These are phyloP conservation scores for Monosporascus sp. DNA, from an alignment of 2,329 filamentous ascomycete species.

Conservation along the genomic window DNA sequence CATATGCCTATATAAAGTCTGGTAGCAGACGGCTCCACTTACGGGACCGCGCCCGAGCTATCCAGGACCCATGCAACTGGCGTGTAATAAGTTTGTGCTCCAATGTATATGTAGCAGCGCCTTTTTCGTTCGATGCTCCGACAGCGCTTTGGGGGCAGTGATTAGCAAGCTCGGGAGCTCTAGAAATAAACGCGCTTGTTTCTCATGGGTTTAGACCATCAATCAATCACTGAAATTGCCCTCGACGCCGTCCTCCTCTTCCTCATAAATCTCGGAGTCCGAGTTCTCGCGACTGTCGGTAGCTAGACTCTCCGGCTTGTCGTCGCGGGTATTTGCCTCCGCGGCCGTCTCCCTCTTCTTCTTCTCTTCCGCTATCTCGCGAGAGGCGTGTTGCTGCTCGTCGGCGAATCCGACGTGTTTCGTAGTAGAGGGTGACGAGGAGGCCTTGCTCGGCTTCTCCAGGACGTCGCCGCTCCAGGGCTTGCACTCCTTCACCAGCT, in stretches of 20 bases:
- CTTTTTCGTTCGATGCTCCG: too few relatives aligned
- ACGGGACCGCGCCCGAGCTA: too few relatives aligned
- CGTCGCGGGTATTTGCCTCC: slow-evolving; percentile 8
- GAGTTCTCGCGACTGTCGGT: slow-evolving; percentile 16
- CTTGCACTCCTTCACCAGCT: slow-evolving; percentile 75
- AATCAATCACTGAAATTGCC: slow-evolving; percentile 22
- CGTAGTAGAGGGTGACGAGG: slow-evolving; percentile 22
- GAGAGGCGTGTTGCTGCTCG: slow-evolving; percentile 30
- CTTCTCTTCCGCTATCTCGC: slow-evolving; percentile 16
- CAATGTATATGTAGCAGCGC: too few relatives aligned
- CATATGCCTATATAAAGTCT: too few relatives aligned
- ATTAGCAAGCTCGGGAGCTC: too few relatives aligned
- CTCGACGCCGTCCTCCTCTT: slow-evolving; percentile 26
- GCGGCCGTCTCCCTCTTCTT: slow-evolving; percentile 17
- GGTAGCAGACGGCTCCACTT: too few relatives aligned
- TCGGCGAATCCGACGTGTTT: slow-evolving; percentile 62
- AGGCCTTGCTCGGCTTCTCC: slow-evolving; percentile 39
- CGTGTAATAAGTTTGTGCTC: too few relatives aligned
- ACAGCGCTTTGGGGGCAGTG: too few relatives aligned
- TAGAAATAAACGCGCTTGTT: too few relatives aligned
- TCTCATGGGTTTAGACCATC: too few relatives aligned
- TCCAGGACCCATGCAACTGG: too few relatives aligned
- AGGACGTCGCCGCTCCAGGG: slow-evolving; percentile 91
- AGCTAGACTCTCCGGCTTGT: slow-evolving; percentile 2
- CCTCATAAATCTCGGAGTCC: slow-evolving; percentile 27